Percentiles rank a stretch among this genome's conserved stretches.
phyloP scores from a whole-genome alignment of 345 rosid species.

The Eucalyptus tenuipes region DNA sequence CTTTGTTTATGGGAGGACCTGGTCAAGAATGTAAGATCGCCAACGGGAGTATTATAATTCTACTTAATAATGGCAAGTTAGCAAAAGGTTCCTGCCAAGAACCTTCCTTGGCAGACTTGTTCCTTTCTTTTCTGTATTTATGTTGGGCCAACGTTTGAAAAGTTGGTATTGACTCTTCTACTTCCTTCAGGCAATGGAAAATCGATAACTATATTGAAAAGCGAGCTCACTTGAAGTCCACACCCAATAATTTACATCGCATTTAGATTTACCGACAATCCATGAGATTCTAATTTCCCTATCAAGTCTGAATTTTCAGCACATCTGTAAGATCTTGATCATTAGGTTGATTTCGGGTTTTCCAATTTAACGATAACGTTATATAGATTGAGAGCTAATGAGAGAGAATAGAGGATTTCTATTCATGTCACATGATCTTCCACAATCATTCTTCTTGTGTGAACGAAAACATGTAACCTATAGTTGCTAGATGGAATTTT shows the following conservation, averaged over 20 bases:
- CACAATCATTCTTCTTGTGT: fast-evolving
- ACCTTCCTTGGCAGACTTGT: not conserved
- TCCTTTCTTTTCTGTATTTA: not conserved
- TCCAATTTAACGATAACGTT: not conserved
- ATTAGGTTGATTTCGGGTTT: not conserved
- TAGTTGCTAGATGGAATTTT: not conserved
- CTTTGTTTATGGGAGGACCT: not conserved
- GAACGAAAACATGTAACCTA: not conserved
- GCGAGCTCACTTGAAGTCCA: not conserved
- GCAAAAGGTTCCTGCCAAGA: not conserved
- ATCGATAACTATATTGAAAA: not conserved
- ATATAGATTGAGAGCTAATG: not conserved
- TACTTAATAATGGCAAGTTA: not conserved
- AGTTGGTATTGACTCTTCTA: not conserved
- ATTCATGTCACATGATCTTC: not conserved
- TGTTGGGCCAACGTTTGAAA: not conserved
- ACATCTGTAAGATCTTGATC: not conserved
- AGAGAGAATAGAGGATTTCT: not conserved
- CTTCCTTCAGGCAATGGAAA: not conserved
- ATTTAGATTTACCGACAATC: not conserved
- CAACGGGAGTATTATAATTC: not conserved
- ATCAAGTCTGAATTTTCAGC: not conserved
- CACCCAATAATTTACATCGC: not conserved
- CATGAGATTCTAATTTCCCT: not conserved
- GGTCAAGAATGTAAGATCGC: not conserved